A percentile compares a stretch with the other conserved stretches of the same genome.
Evolutionary conservation across 805 yeast species (phyloP).

Genomic region (Zygosaccharomyces pseudorouxii): DNA sequence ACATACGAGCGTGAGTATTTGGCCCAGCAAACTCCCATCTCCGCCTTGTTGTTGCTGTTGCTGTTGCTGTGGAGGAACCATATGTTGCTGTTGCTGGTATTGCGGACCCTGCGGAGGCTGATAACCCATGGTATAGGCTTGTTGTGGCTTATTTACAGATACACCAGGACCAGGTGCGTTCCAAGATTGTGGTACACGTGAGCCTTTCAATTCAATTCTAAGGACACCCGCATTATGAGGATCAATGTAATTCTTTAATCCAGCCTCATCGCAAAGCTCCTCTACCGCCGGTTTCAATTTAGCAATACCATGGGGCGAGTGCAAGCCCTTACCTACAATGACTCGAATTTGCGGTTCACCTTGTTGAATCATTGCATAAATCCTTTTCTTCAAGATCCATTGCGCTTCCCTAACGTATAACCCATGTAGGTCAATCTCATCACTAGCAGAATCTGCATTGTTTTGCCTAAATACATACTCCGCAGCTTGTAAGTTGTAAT

Average conservation of each 20-base stretch:
- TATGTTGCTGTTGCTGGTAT: conserved; percentile 30
- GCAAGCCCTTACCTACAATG: conserved; percentile 91
- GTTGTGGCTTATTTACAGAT: conserved; percentile 11
- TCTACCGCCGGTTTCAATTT: conserved; percentile 89
- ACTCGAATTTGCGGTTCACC: conserved; percentile 64
- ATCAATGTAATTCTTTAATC: conserved; percentile 58
- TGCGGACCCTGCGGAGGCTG: conserved; percentile 27
- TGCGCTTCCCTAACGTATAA: conserved; percentile 84
- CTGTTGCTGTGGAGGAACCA: conserved; percentile 20
- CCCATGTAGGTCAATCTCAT: conserved; percentile 94
- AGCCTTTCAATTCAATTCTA: conserved; percentile 56
- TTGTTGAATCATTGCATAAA: conserved; percentile 54
- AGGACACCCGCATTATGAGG: conserved; percentile 76
- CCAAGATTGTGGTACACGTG: conserved; percentile 42
- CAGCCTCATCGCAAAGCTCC: conserved; percentile 62
- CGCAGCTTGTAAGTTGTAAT: conserved; percentile 75
- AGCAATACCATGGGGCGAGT: conserved; percentile 75
- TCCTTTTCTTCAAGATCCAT: conserved; percentile 66
- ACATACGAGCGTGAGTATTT: conserved; percentile 34
- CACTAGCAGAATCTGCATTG: conserved; percentile 75
- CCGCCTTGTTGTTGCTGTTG: conserved; percentile 31
- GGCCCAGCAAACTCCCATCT: conserved; percentile 19
- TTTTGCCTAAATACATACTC: conserved; percentile 83
- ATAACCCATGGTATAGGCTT: conserved; percentile 17
- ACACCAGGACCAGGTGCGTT: conserved; percentile 15